A percentile compares a stretch with the other conserved stretches of the same genome.
Evolutionary conservation across 1,139 yeast species (phyloP).

Genomic region (Pichia sp.): DNA sequence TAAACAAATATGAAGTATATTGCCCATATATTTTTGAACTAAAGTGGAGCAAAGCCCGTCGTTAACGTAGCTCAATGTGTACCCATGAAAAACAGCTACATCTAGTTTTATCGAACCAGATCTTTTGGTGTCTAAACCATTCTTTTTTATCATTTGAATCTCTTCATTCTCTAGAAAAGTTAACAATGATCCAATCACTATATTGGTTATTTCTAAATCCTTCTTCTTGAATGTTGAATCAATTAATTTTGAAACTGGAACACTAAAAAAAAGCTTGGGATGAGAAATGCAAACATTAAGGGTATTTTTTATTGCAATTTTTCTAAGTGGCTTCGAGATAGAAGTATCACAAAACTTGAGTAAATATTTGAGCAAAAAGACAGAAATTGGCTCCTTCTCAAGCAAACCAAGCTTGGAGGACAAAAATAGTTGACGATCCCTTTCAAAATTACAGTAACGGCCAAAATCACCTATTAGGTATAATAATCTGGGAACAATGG

Average conservation of each 20-base stretch:
- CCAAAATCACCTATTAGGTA: conserved; percentile 69
- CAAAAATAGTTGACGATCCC: conserved; percentile 39
- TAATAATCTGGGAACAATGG: conserved; percentile 52
- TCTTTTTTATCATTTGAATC: conserved; percentile 37
- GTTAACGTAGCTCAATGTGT: conserved; percentile 41
- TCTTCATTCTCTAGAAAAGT: conserved; percentile 56
- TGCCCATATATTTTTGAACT: conserved; percentile 56
- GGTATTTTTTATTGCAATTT: conserved; percentile 51
- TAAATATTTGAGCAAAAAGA: conserved; percentile 52
- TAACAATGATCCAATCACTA: conserved; percentile 51
- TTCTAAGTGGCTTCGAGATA: conserved; percentile 34
- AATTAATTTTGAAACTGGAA: conserved; percentile 47
- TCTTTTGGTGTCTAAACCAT: conserved; percentile 36
- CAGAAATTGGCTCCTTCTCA: conserved; percentile 50
- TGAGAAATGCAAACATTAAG: conserved; percentile 55
- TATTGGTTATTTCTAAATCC: conserved; percentile 40
- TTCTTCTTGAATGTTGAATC: conserved; percentile 45
- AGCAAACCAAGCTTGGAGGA: conserved; percentile 41
- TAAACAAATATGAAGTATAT: conserved; percentile 45
- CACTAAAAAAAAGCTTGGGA: conserved; percentile 58
- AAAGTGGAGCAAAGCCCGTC: conserved; percentile 74
- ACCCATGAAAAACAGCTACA: conserved; percentile 53
- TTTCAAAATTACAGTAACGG: conserved; percentile 56
- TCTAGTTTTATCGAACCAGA: conserved; percentile 37
- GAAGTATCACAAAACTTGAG: conserved; percentile 46